A percentile compares a stretch with the other conserved stretches of the same genome.
Evolutionary conservation across 1,284 basidiomycete genomes (phyloP).

Genomic region (Mixia osmundae): DNA sequence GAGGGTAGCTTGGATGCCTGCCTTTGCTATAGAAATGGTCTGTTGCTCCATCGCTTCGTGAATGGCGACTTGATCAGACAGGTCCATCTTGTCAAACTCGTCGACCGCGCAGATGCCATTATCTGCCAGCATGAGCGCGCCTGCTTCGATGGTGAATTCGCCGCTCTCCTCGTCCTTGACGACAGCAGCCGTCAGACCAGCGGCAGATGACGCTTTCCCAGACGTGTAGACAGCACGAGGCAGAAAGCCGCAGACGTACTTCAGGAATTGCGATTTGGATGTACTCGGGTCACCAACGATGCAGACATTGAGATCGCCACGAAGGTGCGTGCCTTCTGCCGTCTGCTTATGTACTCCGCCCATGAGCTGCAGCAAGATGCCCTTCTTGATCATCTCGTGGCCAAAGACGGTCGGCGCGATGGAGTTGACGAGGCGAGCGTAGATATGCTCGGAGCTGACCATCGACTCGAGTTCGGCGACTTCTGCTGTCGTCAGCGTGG

Average conservation of each 20-base stretch:
- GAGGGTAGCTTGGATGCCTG: constrained; percentile 92
- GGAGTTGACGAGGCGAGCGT: constrained; percentile 72
- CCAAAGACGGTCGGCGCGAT: constrained; percentile 97
- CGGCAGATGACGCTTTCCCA: constrained; percentile 93
- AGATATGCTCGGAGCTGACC: constrained; percentile 84
- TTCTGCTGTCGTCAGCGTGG: constrained; percentile 74
- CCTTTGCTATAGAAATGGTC: constrained; percentile 97
- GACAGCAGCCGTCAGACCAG: constrained; percentile 93
- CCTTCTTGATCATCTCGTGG: constrained; percentile 96
- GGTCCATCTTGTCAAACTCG: constrained; percentile 99
- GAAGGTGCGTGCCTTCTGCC: constrained; percentile 79
- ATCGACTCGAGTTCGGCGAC: constrained; percentile 82
- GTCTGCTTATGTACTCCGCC: constrained; percentile 99
- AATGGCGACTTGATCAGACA: constrained; percentile 93
- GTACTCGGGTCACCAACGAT: constrained; percentile 95
- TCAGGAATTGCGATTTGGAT: constrained; percentile 93
- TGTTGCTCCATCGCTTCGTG: constrained; percentile 99
- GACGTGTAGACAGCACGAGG: constrained; percentile 97
- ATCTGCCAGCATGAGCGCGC: constrained; percentile 95
- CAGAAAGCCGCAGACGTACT: constrained; percentile 98
- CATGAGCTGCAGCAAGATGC: constrained; percentile 89
- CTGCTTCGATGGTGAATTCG: constrained; percentile 98
- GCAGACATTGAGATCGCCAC: constrained; percentile 96
- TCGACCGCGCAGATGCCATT: constrained; percentile 99
- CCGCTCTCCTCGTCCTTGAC: constrained; percentile 97